A percentile compares a stretch with the other conserved stretches of the same genome.
These are phyloP conservation scores for Limnomonas spitsbergensis DNA, from an alignment of 139 green algal species.

Conservation along the genomic window DNA sequence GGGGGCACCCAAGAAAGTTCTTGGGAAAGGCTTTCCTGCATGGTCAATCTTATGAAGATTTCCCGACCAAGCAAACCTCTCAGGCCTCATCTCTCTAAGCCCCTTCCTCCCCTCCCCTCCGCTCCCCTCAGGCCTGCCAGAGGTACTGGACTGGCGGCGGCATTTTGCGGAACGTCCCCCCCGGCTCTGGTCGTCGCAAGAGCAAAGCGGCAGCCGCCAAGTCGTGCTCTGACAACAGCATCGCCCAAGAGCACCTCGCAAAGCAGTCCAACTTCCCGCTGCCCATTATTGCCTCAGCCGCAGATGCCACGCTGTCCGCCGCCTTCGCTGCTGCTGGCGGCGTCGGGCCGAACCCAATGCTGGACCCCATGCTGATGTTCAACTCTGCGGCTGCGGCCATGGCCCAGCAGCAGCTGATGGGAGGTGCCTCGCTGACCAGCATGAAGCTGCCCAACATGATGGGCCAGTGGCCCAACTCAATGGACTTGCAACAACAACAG, in stretches of 20 bases:
- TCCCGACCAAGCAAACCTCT: too few species aligned
- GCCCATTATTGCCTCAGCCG: not conserved
- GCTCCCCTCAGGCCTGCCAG: conserved; percentile 69
- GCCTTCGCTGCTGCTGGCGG: not conserved
- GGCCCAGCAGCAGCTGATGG: not conserved
- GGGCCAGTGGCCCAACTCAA: not conserved
- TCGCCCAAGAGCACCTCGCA: not conserved
- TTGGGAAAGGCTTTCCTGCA: too few species aligned
- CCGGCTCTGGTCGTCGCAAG: conserved; percentile 81
- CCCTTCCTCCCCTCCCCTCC: too few species aligned
- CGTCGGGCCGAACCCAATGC: not conserved
- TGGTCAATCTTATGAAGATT: too few species aligned
- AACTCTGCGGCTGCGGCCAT: not conserved
- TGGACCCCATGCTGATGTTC: not conserved
- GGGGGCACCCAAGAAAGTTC: too few species aligned
- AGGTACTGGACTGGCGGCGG: conserved; percentile 92
- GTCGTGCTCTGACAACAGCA: not conserved
- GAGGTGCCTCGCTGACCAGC: not conserved
- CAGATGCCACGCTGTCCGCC: not conserved
- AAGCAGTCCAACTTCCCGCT: not conserved
- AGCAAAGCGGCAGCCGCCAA: conserved; percentile 34
- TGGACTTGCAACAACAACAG: conserved; percentile 7
- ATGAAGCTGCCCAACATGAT: not conserved
- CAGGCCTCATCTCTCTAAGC: too few species aligned
- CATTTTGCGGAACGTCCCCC: conserved; percentile 83